These are phyloP conservation scores for Blastobotrys buckinghamii DNA, from an alignment of 1,139 yeast species.

Conservation along the genomic window DNA sequence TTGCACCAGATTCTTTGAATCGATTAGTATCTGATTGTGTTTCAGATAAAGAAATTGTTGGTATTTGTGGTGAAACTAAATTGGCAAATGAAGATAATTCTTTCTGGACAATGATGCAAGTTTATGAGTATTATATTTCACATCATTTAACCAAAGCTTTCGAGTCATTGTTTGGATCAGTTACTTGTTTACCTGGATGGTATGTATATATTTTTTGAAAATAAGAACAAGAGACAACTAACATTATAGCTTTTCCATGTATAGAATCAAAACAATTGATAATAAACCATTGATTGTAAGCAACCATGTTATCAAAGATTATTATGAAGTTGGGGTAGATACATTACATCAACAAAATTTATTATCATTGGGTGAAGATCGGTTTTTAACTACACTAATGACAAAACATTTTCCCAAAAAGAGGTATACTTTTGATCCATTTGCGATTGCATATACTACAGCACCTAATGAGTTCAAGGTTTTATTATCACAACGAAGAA, in stretches of 20 bases:
- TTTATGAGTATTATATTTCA: slow-evolving; percentile 35
- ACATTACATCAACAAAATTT: slow-evolving; percentile 34
- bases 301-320: slow-evolving; percentile 30
- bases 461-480: slow-evolving; percentile 31
- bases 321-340: slow-evolving; percentile 31
- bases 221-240: neutral
- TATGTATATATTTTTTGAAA: slow-evolving; percentile 5
- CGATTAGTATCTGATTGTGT: slow-evolving; percentile 30
- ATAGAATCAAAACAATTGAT: slow-evolving; percentile 47
- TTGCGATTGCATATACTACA: slow-evolving; percentile 31
- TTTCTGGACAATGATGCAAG: slow-evolving; percentile 35
- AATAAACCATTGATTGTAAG: slow-evolving; percentile 63
- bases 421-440: slow-evolving; percentile 31
- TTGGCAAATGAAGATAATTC: slow-evolving; percentile 31
- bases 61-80: slow-evolving; percentile 34
- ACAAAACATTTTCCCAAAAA: slow-evolving; percentile 31
- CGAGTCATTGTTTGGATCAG: slow-evolving; percentile 35
- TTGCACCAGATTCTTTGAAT: slow-evolving; percentile 29
- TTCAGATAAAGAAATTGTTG: slow-evolving; percentile 30
- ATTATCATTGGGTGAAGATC: slow-evolving; percentile 33
- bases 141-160: slow-evolving; percentile 35
- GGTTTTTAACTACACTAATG: slow-evolving; percentile 34
- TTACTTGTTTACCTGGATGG: slow-evolving; percentile 37
- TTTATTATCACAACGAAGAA: slow-evolving; percentile 33
- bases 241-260: slow-evolving; percentile 30